Evolutionary conservation across 2,329 filamentous ascomycete species (phyloP).

Genomic region (Beauveria sp.): DNA sequence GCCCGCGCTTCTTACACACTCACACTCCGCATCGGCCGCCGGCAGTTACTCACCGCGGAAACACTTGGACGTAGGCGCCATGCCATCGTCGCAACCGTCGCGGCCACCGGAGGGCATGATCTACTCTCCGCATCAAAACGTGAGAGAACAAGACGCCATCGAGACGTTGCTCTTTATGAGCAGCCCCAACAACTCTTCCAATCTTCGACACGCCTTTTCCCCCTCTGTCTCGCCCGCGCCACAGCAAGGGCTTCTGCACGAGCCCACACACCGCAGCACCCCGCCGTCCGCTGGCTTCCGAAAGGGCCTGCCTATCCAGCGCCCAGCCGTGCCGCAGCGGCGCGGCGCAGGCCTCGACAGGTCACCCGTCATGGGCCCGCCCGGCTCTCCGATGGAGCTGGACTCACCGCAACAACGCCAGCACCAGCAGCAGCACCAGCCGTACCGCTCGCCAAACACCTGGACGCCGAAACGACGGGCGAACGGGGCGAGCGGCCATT

Average conservation of each 20-base stretch:
- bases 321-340: slow-evolving; percentile 34
- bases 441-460: slow-evolving; percentile 19
- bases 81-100: slow-evolving; percentile 26
- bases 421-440: slow-evolving; percentile 14
- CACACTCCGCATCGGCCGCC: slow-evolving; percentile 38
- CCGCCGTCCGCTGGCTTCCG: slow-evolving; percentile 40
- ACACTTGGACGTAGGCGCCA: slow-evolving; percentile 31
- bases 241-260: slow-evolving; percentile 14
- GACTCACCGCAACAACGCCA: slow-evolving; percentile 25
- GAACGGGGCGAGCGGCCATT: slow-evolving; percentile 30
- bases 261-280: slow-evolving; percentile 21
- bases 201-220: slow-evolving; percentile 49
- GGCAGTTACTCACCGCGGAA: slow-evolving; percentile 26
- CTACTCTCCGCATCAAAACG: slow-evolving; percentile 57
- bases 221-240: slow-evolving; percentile 30
- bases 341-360: slow-evolving; percentile 41
- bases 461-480: slow-evolving; percentile 37
- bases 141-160: slow-evolving; percentile 72
- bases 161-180: slow-evolving; percentile 78
- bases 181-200: slow-evolving; percentile 64
- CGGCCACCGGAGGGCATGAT: slow-evolving; percentile 45
- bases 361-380: slow-evolving; percentile 28
- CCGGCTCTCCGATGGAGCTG: slow-evolving; percentile 39
- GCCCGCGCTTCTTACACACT: slow-evolving; percentile 41
- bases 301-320: slow-evolving; percentile 43